Conservation (phyloP, 805 yeast genomes). For the Clavispora asparagi region DNA sequence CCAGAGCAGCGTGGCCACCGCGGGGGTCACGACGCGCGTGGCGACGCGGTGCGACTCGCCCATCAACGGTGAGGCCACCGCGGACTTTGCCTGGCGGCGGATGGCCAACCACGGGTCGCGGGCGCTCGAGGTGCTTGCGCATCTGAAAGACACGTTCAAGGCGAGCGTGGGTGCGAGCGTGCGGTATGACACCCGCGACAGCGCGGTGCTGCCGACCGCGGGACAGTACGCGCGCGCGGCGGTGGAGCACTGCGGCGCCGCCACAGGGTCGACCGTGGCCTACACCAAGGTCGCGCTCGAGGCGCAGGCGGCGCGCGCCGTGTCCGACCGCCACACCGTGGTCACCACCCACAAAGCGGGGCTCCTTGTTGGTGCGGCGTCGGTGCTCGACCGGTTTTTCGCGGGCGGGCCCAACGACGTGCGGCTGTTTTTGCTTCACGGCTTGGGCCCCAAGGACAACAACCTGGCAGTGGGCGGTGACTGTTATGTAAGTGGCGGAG, state of each 20-base stretch:
- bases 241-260: conserved; percentile 30
- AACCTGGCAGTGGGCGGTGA: conserved; percentile 51
- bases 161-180: conserved; percentile 37
- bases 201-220: conserved; percentile 34
- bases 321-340: conserved; percentile 15
- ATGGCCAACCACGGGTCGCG: conserved; percentile 26
- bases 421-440: conserved; percentile 46
- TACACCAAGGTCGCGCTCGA: conserved; percentile 41
- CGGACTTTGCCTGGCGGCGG: conserved; percentile 40
- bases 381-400: conserved; percentile 47
- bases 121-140: conserved; percentile 27
- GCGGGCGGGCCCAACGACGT: conserved; percentile 60
- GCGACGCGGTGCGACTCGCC: conserved; percentile 28
- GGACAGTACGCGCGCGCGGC: conserved; percentile 38
- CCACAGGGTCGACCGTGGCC: conserved; percentile 17
- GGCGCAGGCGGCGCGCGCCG: conserved; percentile 26
- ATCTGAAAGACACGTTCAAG: conserved; percentile 44
- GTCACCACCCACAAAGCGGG: conserved; percentile 32
- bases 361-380: conserved; percentile 19
- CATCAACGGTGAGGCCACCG: conserved; percentile 45
- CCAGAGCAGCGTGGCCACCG: conserved; percentile 38
- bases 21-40: conserved; percentile 40
- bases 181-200: conserved; percentile 42
- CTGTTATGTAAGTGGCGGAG: conserved; percentile 41
- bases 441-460: conserved; percentile 51